A percentile compares a stretch with the other conserved stretches of the same genome.
phyloP scores from a whole-genome alignment of 805 yeast genomes.

The Scheffersomyces stipitis region DNA sequence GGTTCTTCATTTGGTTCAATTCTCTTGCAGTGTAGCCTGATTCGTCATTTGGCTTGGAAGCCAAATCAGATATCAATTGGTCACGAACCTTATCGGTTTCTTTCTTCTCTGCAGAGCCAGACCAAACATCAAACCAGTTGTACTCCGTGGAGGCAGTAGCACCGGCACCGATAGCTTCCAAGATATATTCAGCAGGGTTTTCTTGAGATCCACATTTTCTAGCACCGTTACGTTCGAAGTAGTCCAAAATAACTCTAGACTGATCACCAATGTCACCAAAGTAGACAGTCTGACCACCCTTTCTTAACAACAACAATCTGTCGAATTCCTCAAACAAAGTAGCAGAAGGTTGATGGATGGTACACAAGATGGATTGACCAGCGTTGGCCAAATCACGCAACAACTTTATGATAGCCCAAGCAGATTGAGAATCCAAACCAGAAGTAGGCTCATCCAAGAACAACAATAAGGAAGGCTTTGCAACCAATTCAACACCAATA shows the following conservation, averaged over 20 bases:
- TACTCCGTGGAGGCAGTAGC: slow-evolving; percentile 74
- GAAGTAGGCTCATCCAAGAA: slow-evolving; percentile 88
- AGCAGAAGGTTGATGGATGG: slow-evolving; percentile 83
- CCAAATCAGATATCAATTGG: slow-evolving; percentile 59
- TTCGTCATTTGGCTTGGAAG: slow-evolving; percentile 21
- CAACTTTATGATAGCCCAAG: slow-evolving; percentile 63
- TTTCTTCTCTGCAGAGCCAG: slow-evolving; percentile 59
- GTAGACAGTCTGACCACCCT: slow-evolving; percentile 69
- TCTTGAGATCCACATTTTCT: slow-evolving; percentile 37
- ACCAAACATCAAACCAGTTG: slow-evolving; percentile 78
- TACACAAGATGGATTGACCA: slow-evolving; percentile 61
- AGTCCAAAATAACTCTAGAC: slow-evolving; percentile 26
- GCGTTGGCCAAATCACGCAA: slow-evolving; percentile 54
- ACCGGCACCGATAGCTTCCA: slow-evolving; percentile 80
- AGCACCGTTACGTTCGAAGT: slow-evolving; percentile 40
- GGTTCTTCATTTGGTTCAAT: slow-evolving; percentile 8
- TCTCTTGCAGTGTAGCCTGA: slow-evolving; percentile 18
- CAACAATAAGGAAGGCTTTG: slow-evolving; percentile 62
- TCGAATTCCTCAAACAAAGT: slow-evolving; percentile 67
- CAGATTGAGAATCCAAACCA: slow-evolving; percentile 80
- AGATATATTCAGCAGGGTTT: slow-evolving; percentile 75
- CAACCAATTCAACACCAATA: slow-evolving; percentile 74
- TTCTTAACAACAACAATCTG: slow-evolving; percentile 65
- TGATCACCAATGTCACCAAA: slow-evolving; percentile 51
- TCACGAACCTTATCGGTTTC: slow-evolving; percentile 61